Evolutionary conservation across 148 eudicot species (phyloP).

Genomic region (Vaccinium macrocarpon): DNA sequence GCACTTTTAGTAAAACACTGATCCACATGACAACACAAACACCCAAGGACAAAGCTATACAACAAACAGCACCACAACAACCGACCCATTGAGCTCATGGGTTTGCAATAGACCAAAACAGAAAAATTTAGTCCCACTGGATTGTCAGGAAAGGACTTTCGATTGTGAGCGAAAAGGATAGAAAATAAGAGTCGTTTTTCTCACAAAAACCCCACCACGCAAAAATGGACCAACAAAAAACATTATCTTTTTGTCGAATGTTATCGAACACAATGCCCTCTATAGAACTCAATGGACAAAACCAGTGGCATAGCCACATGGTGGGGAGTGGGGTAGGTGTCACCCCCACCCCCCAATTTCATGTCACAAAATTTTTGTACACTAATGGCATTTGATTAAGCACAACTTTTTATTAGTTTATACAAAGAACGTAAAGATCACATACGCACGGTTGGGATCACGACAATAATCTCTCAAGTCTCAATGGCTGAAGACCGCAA

Average conservation of each 20-base stretch:
- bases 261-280: no score
- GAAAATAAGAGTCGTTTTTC: neutral
- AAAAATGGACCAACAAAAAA: neutral
- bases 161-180: neutral
- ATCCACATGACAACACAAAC: neutral
- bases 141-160: neutral
- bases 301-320: no score
- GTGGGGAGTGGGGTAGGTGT: no score
- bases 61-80: neutral
- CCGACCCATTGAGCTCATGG: neutral
- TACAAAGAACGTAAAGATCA: no score
- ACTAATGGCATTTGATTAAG: no score
- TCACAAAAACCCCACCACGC: neutral
- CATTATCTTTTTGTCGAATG: neutral
- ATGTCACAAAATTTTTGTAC: no score
- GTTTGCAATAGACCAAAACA: neutral
- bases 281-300: no score
- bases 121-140: neutral
- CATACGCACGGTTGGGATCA: no score
- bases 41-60: neutral
- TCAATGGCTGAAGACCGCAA: no score
- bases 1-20: neutral
- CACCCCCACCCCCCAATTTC: no score
- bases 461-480: no score
- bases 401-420: no score